A percentile compares a stretch with the other conserved stretches of the same genome.
phyloP scores from a whole-genome alignment of 805 yeast genomes.

The Metschnikowia vanudenii region DNA sequence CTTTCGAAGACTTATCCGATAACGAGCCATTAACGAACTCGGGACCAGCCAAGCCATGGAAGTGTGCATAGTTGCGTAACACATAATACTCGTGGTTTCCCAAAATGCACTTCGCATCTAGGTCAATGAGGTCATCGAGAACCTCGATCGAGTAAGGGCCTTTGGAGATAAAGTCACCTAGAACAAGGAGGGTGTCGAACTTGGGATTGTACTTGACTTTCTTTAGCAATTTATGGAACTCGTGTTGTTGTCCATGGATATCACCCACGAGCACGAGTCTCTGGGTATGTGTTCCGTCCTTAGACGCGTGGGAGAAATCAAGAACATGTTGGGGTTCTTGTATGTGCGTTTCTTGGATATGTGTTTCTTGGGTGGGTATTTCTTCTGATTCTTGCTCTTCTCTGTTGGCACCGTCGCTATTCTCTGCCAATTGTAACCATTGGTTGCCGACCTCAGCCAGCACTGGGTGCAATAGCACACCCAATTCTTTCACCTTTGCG shows the following conservation, averaged over 20 bases:
- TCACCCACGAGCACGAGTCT: slow-evolving; percentile 79
- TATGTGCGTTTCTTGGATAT: too few relatives aligned
- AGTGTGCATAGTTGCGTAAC: slow-evolving; percentile 60
- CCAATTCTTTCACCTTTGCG: slow-evolving; percentile 24
- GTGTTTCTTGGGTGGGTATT: too few relatives aligned
- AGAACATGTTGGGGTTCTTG: too few relatives aligned
- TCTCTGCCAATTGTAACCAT: slow-evolving; percentile 1
- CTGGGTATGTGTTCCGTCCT: slow-evolving; percentile 16
- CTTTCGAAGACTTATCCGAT: background rate
- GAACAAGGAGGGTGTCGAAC: slow-evolving; percentile 59
- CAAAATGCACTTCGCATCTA: slow-evolving; percentile 67
- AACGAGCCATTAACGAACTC: slow-evolving; percentile 17
- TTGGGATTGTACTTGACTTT: slow-evolving; percentile 46
- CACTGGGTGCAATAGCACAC: slow-evolving; percentile 28
- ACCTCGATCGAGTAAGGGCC: slow-evolving; percentile 76
- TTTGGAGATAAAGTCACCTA: slow-evolving; percentile 85
- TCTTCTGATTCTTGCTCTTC: too few relatives aligned
- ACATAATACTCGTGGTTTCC: slow-evolving; percentile 88
- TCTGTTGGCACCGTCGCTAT: too few relatives aligned
- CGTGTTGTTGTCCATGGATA: slow-evolving; percentile 74
- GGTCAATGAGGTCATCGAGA: slow-evolving; percentile 51
- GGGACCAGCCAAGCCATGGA: slow-evolving; percentile 48
- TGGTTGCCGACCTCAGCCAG: slow-evolving; percentile 1
- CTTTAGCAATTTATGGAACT: slow-evolving; percentile 51
- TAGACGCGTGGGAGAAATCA: background rate